Percentiles rank a stretch among this genome's conserved stretches.
phyloP scores from a whole-genome alignment of 805 yeast genomes.

The Martiniozyma abietophila region DNA sequence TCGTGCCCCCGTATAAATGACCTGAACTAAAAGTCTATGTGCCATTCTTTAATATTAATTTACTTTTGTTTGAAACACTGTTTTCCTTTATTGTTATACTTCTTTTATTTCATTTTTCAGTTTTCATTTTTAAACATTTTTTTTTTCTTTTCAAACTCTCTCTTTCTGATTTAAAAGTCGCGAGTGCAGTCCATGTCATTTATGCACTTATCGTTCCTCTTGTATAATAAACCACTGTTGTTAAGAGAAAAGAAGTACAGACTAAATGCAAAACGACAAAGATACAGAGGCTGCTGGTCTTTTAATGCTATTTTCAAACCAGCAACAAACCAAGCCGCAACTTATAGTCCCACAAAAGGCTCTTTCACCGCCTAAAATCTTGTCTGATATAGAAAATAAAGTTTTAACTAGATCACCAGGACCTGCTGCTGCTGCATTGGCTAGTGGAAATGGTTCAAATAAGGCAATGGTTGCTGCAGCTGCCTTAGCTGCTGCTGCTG shows the following conservation, averaged over 20 bases:
- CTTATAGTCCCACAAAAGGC: slow-evolving; percentile 1
- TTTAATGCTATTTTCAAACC: slow-evolving; percentile 30
- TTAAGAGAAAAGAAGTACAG: neutral
- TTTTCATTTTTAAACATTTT: neutral
- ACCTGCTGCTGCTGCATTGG: slow-evolving; percentile 30
- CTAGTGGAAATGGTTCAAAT: slow-evolving; percentile 23
- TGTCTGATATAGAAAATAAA: neutral
- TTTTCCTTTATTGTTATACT: neutral
- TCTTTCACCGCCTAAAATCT: neutral
- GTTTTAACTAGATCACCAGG: slow-evolving; percentile 27
- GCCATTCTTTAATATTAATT: slow-evolving; percentile 40
- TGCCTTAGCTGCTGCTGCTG: slow-evolving; percentile 76
- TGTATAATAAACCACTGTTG: no score
- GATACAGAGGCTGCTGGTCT: slow-evolving; percentile 33
- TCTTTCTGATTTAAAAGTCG: no score
- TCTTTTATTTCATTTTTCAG: neutral
- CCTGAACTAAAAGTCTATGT: slow-evolving; percentile 83
- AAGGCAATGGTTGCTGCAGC: slow-evolving; percentile 74
- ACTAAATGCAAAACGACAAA: neutral
- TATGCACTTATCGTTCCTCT: no score
- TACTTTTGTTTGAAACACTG: neutral
- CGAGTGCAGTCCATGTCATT: no score
- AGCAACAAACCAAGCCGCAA: slow-evolving; percentile 11
- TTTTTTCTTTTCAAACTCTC: neutral
- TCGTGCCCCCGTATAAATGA: slow-evolving; percentile 86